Percentiles rank a stretch among this genome's conserved stretches.
Evolutionary conservation across 768 basidiomycete genomes (phyloP).

Genomic region (Dendrothele bispora): DNA sequence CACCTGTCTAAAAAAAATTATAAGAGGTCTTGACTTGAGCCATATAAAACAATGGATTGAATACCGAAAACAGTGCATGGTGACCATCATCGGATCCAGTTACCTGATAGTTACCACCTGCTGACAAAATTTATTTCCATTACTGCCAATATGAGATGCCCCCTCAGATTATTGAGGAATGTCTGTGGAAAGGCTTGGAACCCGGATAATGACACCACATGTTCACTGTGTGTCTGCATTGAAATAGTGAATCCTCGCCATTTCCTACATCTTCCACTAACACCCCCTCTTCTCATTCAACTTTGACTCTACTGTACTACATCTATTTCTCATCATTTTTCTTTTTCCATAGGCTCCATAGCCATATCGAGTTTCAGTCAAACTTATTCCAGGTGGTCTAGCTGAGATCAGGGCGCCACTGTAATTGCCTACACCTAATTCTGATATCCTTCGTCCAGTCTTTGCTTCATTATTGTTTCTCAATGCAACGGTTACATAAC

Average conservation of each 20-base stretch:
- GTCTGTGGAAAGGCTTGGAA: slow-evolving; percentile 32
- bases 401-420: too few relatives aligned
- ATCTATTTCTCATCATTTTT: too few relatives aligned
- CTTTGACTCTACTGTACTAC: too few relatives aligned
- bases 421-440: too few relatives aligned
- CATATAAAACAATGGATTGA: not conserved
- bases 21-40: not conserved
- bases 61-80: slow-evolving; percentile 30
- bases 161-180: slow-evolving; percentile 40
- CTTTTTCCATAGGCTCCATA: too few relatives aligned
- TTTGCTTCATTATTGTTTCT: too few relatives aligned
- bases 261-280: too few relatives aligned
- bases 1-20: slow-evolving; percentile 22
- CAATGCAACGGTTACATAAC: too few relatives aligned
- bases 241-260: slow-evolving; percentile 28
- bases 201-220: slow-evolving; percentile 19
- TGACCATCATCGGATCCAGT: slow-evolving; percentile 34
- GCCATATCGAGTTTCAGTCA: too few relatives aligned
- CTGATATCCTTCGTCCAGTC: too few relatives aligned
- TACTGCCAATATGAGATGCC: slow-evolving; percentile 37
- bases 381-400: too few relatives aligned
- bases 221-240: slow-evolving; percentile 23
- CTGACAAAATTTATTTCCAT: slow-evolving; percentile 40
- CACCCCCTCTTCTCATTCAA: too few relatives aligned
- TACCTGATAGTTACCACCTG: slow-evolving; percentile 34